Evolutionary conservation across 176 grass and related monocot genomes (phyloP).

Genomic region (Phoenix roebelenii): DNA sequence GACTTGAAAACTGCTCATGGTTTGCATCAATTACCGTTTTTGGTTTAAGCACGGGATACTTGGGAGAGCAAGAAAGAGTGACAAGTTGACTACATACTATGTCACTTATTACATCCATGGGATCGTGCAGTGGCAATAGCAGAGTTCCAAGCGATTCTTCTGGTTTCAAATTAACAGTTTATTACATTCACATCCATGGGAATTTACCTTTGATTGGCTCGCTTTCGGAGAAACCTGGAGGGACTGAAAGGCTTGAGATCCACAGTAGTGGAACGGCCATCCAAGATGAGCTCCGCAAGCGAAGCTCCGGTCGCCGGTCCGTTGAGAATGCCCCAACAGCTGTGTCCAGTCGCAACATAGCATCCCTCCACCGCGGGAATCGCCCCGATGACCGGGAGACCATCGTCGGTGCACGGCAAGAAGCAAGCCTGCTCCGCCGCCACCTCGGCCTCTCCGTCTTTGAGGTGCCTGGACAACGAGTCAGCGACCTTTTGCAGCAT

Average conservation of each 20-base stretch:
- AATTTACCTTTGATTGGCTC: neutral
- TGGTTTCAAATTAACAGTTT: no score
- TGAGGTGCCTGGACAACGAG: constrained; percentile 67
- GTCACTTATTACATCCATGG: no score
- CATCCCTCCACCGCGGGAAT: constrained; percentile 58
- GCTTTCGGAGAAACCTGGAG: constrained; percentile 45
- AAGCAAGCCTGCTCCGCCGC: constrained; percentile 77
- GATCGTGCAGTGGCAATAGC: no score
- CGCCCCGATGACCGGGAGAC: constrained; percentile 75
- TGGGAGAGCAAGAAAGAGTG: no score
- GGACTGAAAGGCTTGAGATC: constrained; percentile 61
- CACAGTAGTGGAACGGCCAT: constrained; percentile 41
- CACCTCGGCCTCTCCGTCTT: constrained; percentile 47
- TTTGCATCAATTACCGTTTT: no score
- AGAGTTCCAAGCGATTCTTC: no score
- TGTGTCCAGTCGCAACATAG: constrained; percentile 83
- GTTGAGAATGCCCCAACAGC: constrained; percentile 90
- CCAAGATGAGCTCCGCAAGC: constrained; percentile 69
- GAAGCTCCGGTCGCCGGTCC: constrained; percentile 66
- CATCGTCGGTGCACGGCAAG: constrained; percentile 59
- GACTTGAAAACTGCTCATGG: no score
- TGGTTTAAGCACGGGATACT: no score
- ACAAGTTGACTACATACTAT: no score
- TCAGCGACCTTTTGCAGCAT: constrained; percentile 86
- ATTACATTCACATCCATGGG: no score